Evolutionary conservation across 345 rosid species (phyloP), one percentile per base, ranked within the genome.

Genomic region (Garcia nutans): DNA sequence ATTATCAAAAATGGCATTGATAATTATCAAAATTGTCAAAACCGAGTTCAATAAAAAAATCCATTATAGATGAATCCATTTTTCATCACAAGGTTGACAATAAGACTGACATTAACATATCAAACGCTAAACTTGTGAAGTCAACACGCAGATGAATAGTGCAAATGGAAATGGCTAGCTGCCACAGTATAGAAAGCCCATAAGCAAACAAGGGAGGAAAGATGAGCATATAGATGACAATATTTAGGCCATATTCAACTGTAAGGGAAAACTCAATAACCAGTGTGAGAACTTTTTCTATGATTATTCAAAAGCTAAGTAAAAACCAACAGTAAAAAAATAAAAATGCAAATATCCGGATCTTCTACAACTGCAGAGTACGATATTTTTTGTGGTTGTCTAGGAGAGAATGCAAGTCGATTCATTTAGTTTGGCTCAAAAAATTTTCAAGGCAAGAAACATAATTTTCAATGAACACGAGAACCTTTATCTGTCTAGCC

Each of bases 361-460:
- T 33, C 37, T 23, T 20, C 9, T 23, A 57, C 55, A 68, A 47
- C 57, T 11, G 15, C 11, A 9, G 12, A 68, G 5, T 68, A 68
- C 26, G 11, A 68, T 47, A 8, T 47, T 22, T 45, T 68, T 5
- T n/a, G 11, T 47, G 71, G 78, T 62, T 31, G 57, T 67, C 72
- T 78, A 74, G 47, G 45, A 28, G 52, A 55, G 23, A 57, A 28
- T 75, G 55, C 50, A 71, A 41, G 19, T 65, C 11, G 13, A 68
- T 28, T 67, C 33, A 73, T 72, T 78, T 33, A 71, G 74, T 67
- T 77, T 60, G 26, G 31, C 50, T 77, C 57, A n/a, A 64, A 65
- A 83, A 81, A 82, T 62, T 74, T 76, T 78, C 73, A 50, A 66
- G 17, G 52, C 37, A 44, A 73, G 60, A 60, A 63, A 15, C 77